phyloP scores from a whole-genome alignment of 352 stramenopile species.

The Bremia lactucae region DNA sequence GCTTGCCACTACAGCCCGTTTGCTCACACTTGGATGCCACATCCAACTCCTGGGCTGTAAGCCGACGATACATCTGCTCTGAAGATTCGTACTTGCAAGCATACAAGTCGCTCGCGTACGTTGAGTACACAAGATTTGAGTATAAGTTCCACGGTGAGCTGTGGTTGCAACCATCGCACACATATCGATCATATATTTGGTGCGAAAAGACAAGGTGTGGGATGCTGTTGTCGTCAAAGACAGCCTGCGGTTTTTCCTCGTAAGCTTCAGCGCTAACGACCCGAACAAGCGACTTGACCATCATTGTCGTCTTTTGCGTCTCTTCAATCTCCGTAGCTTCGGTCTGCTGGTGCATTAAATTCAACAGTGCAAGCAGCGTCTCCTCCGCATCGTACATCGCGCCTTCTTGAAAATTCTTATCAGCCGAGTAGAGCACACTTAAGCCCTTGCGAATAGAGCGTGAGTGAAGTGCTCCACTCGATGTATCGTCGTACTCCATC shows the following conservation, averaged over 20 bases:
- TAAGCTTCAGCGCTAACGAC: slow-evolving; percentile 57
- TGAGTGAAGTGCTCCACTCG: slow-evolving; percentile 65
- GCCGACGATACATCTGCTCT: slow-evolving; percentile 55
- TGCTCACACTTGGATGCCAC: slow-evolving; percentile 47
- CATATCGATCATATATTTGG: slow-evolving; percentile 79
- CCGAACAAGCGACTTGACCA: slow-evolving; percentile 60
- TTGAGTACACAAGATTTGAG: slow-evolving; percentile 77
- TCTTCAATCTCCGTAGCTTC: slow-evolving; percentile 60
- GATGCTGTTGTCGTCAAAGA: slow-evolving; percentile 82
- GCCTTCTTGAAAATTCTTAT: slow-evolving; percentile 81
- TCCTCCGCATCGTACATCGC: slow-evolving; percentile 85
- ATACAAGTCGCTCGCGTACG: slow-evolving; percentile 67
- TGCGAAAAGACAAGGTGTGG: slow-evolving; percentile 80
- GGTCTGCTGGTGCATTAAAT: slow-evolving; percentile 83
- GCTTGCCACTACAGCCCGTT: slow-evolving; percentile 44
- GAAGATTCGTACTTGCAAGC: slow-evolving; percentile 50
- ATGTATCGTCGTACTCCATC: slow-evolving; percentile 77
- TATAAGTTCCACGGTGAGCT: slow-evolving; percentile 65
- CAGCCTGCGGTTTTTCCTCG: slow-evolving; percentile 47
- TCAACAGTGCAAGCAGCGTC: slow-evolving; percentile 70
- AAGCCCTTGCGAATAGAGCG: slow-evolving; percentile 68
- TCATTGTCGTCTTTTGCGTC: slow-evolving; percentile 60
- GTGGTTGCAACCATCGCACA: slow-evolving; percentile 53
- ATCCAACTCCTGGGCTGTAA: slow-evolving; percentile 47
- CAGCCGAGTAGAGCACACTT: slow-evolving; percentile 71